Base-by-base conservation (phyloP, 805 yeast genomes). In the Blastobotrys terrestris region DNA sequence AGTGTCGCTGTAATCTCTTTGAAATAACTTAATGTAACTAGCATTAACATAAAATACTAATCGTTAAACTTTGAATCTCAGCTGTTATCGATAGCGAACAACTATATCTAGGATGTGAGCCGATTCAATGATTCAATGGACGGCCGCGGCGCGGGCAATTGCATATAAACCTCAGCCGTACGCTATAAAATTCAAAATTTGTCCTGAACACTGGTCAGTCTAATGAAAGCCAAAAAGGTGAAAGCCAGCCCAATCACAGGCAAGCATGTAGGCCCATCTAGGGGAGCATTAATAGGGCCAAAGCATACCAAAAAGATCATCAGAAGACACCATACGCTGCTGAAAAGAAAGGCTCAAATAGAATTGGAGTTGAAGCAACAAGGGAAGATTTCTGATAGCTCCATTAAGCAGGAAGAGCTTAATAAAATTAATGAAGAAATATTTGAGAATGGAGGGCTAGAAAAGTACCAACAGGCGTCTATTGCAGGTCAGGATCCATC, bases 391-490 rank as follows among this genome's bases (percentile, higher is more conserved):
- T 55, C 3, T 57, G 62, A 50, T 54, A 60, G 5, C 47, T 58
- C 18, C 11, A 11, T 26, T 11, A 26, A 31, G 51, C 54, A 45
- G 47, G 54, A 16, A 53, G 48, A 20, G 46, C 62, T 85, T 11
- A 84, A 79, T 0, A 73, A 73, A 49, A 78, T 90, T 3, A 84
- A 82, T 56, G 76, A 72, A 2, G 90, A 87, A 62, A 76, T 85
- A 2, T 72, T 72, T 6, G 74, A 71, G 43, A 72, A 82, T 44
- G 97, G 97, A 0, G 97, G 97, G 0, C 66, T 92, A 1, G 76
- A 80, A 48, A 78, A 79, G 8, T 92, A 92, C 65, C 99, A 92
- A 63, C 68, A 75, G 18, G 98, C 98, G 0, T 87, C 96, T 1
- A 78, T 85, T 0, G 80, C 81, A 49, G 99, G 99, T 0, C 99